These are phyloP conservation scores for Penicillium italicum DNA, from an alignment of 2,329 filamentous ascomycete species.

Conservation along the genomic window DNA sequence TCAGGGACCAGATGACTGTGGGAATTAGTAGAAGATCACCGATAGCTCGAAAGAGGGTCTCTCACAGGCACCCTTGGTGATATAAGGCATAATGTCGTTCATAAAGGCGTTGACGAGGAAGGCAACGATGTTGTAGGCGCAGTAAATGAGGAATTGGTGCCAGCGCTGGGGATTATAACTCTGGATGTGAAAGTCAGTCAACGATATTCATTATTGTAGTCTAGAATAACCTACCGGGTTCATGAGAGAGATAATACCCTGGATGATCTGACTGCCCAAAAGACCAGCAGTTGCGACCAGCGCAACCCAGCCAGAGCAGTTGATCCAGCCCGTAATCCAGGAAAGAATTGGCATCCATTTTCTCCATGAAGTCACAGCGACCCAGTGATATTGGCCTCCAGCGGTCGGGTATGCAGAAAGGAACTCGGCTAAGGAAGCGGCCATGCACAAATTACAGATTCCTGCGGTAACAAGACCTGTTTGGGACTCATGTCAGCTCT, in stretches of 20 bases:
- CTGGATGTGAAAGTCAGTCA: slow-evolving; percentile 11
- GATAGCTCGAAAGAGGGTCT: neutral
- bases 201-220: neutral
- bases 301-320: slow-evolving; percentile 68
- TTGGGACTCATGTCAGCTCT: neutral
- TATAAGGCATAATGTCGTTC: slow-evolving; percentile 58
- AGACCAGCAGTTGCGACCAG: slow-evolving; percentile 66
- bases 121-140: slow-evolving; percentile 59
- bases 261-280: slow-evolving; percentile 63
- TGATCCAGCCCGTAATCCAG: slow-evolving; percentile 66
- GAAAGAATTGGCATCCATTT: slow-evolving; percentile 60
- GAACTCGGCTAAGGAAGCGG: slow-evolving; percentile 68
- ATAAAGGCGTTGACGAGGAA: slow-evolving; percentile 64
- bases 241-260: slow-evolving; percentile 62
- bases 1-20: slow-evolving; percentile 62
- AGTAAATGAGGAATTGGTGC: slow-evolving; percentile 72
- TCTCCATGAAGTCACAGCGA: slow-evolving; percentile 56
- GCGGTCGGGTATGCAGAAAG: slow-evolving; percentile 61
- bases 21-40: neutral
- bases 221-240: slow-evolving; percentile 40
- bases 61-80: slow-evolving; percentile 62
- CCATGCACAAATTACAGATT: slow-evolving; percentile 66
- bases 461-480: slow-evolving; percentile 54
- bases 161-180: slow-evolving; percentile 57
- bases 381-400: slow-evolving; percentile 69